Evolutionary conservation across 148 eudicot species (phyloP).

Genomic region (Chenopodium suecicum): DNA sequence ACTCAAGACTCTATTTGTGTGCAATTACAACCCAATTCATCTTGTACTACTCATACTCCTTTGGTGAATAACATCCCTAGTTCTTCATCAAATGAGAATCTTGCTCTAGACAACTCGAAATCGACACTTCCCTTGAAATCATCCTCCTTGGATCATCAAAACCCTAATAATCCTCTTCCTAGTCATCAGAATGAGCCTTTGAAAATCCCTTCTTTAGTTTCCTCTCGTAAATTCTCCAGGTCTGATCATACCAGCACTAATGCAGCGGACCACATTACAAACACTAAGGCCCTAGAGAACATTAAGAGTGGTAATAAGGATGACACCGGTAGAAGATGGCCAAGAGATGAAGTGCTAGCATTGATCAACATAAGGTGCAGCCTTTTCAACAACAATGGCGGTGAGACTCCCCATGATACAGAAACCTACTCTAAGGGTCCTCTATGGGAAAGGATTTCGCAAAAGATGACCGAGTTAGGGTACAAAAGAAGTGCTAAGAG

Average conservation of each 20-base stretch:
- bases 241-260: conserved; percentile 27
- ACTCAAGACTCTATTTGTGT: conserved; percentile 34
- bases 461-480: conserved; percentile 70
- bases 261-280: conserved; percentile 19
- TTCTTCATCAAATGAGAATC: conserved; percentile 24
- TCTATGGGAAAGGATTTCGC: conserved; percentile 90
- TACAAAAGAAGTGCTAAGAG: conserved; percentile 82
- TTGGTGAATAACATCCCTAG: conserved; percentile 26
- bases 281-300: conserved; percentile 17
- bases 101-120: conserved; percentile 20
- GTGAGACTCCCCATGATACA: conserved; percentile 13
- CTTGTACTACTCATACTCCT: conserved; percentile 24
- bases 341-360: conserved; percentile 82
- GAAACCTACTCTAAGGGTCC: conserved; percentile 47
- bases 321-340: conserved; percentile 79
- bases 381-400: conserved; percentile 28
- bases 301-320: conserved; percentile 20
- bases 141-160: conserved; percentile 26
- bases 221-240: conserved; percentile 3
- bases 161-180: conserved; percentile 38
- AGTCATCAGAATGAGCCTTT: neutral
- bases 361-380: conserved; percentile 76
- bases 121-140: conserved; percentile 17
- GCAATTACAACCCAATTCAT: conserved; percentile 15
- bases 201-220: neutral